Conservation (phyloP, 2,329 filamentous ascomycete species). For the Knoxdaviesia capensis region DNA sequence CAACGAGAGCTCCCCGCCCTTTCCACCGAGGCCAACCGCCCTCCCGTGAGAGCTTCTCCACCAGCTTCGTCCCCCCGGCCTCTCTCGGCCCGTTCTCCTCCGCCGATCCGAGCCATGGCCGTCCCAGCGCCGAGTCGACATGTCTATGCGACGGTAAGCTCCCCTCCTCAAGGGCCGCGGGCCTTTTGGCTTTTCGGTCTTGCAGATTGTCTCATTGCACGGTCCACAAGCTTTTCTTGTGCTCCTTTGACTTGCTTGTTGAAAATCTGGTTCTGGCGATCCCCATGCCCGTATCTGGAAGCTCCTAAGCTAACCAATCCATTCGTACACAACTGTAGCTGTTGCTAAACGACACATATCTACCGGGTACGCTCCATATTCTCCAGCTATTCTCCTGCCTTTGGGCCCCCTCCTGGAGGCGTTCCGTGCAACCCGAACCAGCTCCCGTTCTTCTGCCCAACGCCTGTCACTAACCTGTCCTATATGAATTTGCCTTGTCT, state of each 20-base stretch:
- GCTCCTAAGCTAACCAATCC: conserved; percentile 7
- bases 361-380: conserved; percentile 47
- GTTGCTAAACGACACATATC: conserved; percentile 76
- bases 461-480: background rate
- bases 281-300: background rate
- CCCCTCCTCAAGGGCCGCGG: background rate
- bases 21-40: no score
- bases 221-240: background rate
- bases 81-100: no score
- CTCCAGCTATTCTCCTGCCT: conserved; percentile 1
- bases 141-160: conserved; percentile 3
- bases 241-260: background rate
- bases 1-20: no score
- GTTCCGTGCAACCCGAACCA: no score
- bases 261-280: background rate
- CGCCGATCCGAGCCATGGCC: no score
- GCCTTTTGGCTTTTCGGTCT: background rate
- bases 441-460: background rate
- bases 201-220: background rate
- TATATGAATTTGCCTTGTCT: background rate
- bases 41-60: no score
- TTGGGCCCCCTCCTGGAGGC: no score
- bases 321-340: conserved; percentile 34
- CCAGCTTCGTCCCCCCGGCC: no score
- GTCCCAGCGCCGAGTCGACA: background rate